Conservation (phyloP, 2,329 filamentous ascomycete genomes). For the Niveomyces coronatus region DNA sequence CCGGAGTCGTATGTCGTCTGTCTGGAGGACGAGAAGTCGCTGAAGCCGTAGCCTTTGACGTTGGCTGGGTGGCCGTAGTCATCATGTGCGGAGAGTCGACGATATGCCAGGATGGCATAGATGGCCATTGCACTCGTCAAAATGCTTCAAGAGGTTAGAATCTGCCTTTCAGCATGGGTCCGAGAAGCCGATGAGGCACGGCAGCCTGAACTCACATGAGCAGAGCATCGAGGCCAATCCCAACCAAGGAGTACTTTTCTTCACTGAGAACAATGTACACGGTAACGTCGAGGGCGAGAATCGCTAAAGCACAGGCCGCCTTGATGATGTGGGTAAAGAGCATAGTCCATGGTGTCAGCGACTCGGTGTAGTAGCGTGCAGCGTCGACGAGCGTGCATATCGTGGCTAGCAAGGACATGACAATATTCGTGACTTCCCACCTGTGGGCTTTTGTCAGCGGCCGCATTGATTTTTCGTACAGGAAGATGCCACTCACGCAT, state of each 20-base stretch:
- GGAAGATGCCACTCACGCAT: constrained; percentile 35
- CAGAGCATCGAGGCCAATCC: constrained; percentile 35
- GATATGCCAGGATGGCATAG: constrained; percentile 38
- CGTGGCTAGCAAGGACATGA: constrained; percentile 35
- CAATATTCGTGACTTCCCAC: constrained; percentile 45
- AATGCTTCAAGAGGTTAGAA: constrained; percentile 18
- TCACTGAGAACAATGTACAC: constrained; percentile 37
- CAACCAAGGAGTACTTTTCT: constrained; percentile 36
- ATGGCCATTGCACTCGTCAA: constrained; percentile 32
- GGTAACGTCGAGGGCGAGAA: constrained; percentile 40
- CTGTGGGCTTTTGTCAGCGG: constrained; percentile 20
- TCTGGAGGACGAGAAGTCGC: constrained; percentile 20
- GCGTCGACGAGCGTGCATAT: constrained; percentile 38
- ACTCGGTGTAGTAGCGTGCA: constrained; percentile 35
- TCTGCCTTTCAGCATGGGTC: too few relatives aligned
- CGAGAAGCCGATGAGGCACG: too few relatives aligned
- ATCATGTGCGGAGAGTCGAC: constrained; percentile 37
- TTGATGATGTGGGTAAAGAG: constrained; percentile 42
- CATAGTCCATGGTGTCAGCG: constrained; percentile 44
- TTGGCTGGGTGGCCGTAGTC: constrained; percentile 40
- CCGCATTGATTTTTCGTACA: constrained; percentile 6
- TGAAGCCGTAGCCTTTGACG: constrained; percentile 38
- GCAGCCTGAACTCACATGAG: constrained; percentile 32
- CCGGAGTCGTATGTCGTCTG: constrained; percentile 17
- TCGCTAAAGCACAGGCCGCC: constrained; percentile 33